A percentile compares a stretch with the other conserved stretches of the same genome.
Conservation (phyloP, 1,284 basidiomycete genomes). For the Vanrija sp. region DNA sequence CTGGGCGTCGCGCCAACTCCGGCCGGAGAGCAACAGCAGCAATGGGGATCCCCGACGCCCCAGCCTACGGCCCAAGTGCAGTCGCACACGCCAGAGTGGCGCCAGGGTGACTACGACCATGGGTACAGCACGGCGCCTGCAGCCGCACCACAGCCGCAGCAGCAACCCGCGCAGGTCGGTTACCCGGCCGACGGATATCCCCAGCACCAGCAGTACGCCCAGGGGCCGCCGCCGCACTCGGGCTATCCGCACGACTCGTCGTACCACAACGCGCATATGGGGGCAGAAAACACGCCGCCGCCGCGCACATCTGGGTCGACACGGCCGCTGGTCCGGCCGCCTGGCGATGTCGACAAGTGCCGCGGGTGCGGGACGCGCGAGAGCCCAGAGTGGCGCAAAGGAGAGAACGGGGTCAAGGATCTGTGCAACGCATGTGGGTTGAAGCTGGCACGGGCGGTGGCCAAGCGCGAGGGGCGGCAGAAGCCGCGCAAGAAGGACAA, state of each 20-base stretch:
- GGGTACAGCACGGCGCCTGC: not conserved
- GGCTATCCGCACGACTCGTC: not conserved
- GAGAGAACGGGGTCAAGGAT: conserved; percentile 75
- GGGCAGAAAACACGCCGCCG: conserved; percentile 1
- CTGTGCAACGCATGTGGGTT: conserved; percentile 78
- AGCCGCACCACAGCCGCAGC: not conserved
- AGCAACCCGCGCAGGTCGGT: not conserved
- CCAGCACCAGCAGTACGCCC: not conserved
- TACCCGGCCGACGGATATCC: not conserved
- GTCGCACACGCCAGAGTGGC: not conserved
- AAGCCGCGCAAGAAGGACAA: conserved; percentile 46
- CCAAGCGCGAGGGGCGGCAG: conserved; percentile 46
- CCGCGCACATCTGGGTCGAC: conserved; percentile 9
- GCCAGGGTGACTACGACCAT: too few relatives aligned
- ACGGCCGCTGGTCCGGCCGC: conserved; percentile 52
- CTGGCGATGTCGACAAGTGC: conserved; percentile 69
- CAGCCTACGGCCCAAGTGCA: not conserved
- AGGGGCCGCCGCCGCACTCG: not conserved
- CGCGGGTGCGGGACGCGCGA: conserved; percentile 75
- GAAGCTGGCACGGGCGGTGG: conserved; percentile 43
- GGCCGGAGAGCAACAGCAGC: not conserved
- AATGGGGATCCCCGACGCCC: too few relatives aligned
- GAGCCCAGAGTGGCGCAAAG: conserved; percentile 93
- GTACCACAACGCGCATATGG: conserved; percentile 5
- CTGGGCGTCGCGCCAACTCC: not conserved